phyloP scores from a whole-genome alignment of 805 yeast species.

The Zygosaccharomyces gambellarensis region DNA sequence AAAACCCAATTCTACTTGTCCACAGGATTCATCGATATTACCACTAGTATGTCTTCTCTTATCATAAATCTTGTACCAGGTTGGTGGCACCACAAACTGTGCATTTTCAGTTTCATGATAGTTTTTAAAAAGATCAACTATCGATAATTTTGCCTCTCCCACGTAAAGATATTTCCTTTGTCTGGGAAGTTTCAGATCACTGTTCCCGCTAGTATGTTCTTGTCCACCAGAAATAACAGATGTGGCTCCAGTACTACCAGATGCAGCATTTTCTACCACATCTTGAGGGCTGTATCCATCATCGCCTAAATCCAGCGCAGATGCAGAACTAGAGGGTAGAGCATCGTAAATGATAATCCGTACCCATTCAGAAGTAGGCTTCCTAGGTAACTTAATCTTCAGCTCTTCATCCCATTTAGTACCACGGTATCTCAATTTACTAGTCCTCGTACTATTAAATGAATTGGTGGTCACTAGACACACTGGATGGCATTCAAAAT shows the following conservation, averaged over 20 bases:
- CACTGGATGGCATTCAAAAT: constrained; percentile 29
- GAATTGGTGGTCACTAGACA: constrained; percentile 29
- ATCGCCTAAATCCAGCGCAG: background rate
- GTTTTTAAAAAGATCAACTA: constrained; percentile 26
- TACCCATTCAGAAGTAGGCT: constrained; percentile 27
- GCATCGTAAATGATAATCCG: constrained; percentile 31
- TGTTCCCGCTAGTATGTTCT: background rate
- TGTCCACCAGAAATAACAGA: background rate
- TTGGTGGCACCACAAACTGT: constrained; percentile 16
- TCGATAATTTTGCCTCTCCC: constrained; percentile 30
- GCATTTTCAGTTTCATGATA: constrained; percentile 18
- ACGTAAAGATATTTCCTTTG: constrained; percentile 24
- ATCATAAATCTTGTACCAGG: constrained; percentile 30
- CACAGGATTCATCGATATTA: constrained; percentile 12
- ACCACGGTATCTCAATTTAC: constrained; percentile 20
- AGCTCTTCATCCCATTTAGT: constrained; percentile 27
- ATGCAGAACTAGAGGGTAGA: constrained; percentile 14
- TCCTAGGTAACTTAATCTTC: constrained; percentile 26
- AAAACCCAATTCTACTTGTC: constrained; percentile 27
- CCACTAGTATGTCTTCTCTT: constrained; percentile 14
- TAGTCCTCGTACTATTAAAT: constrained; percentile 22
- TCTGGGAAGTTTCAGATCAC: background rate
- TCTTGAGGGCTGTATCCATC: background rate
- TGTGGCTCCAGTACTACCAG: background rate
- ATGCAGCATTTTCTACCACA: background rate